phyloP scores from a whole-genome alignment of 2,329 filamentous ascomycete species.

The Acephala macrosclerotiorum region DNA sequence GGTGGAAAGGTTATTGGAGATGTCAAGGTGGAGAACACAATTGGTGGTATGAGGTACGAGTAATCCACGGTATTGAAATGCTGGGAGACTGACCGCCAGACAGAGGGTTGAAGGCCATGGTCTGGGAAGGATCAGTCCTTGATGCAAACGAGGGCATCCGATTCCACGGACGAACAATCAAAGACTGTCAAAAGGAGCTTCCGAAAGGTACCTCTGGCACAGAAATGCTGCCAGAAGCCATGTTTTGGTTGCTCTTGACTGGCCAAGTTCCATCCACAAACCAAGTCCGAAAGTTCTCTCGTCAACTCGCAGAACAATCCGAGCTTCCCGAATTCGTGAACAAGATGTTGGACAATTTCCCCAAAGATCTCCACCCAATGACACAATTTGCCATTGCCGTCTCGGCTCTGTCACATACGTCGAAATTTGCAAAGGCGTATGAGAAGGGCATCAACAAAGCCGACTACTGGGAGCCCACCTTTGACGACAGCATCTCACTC shows the following conservation, averaged over 20 bases:
- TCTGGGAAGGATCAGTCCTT: constrained; percentile 98
- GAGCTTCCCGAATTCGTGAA: constrained; percentile 82
- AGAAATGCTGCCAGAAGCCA: constrained; percentile 97
- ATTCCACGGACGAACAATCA: constrained; percentile 97
- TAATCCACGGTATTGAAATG: constrained; percentile 1
- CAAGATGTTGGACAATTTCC: constrained; percentile 90
- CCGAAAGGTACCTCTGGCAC: constrained; percentile 92
- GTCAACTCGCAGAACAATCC: constrained; percentile 86
- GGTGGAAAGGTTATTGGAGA: constrained; percentile 85
- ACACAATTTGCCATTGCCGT: constrained; percentile 96
- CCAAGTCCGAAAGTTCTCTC: constrained; percentile 84
- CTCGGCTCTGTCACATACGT: constrained; percentile 94
- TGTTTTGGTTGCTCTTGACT: constrained; percentile 99
- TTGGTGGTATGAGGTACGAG: constrained; percentile 86
- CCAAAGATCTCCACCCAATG: constrained; percentile 93
- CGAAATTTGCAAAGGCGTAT: constrained; percentile 92
- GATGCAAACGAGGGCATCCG: constrained; percentile 97
- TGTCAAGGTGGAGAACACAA: constrained; percentile 90
- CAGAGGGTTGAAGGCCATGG: constrained; percentile 91
- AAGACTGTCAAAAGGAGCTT: constrained; percentile 92
- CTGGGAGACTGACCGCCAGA: constrained; percentile 29
- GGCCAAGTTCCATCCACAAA: constrained; percentile 85
- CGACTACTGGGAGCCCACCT: constrained; percentile 98
- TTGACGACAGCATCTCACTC: constrained; percentile 92
- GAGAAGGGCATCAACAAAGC: constrained; percentile 91